These are phyloP conservation scores for Entamoeba histolytica DNA, from an alignment of 208 protist species.

Conservation along the genomic window DNA sequence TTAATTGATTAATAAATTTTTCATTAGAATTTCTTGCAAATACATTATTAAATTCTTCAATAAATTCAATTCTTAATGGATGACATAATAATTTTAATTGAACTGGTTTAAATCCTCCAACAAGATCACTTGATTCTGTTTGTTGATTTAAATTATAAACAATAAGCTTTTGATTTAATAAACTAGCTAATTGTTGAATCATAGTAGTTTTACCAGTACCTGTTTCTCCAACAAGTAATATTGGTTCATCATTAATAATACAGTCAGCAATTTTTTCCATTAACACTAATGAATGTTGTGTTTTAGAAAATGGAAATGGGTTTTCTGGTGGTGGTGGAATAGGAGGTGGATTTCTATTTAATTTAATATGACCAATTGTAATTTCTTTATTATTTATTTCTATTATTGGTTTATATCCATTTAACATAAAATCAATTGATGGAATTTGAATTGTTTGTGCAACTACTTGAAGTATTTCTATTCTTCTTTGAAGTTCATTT, in stretches of 20 bases:
- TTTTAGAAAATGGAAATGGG: constrained; percentile 60
- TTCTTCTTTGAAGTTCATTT: background rate
- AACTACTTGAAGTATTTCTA: background rate
- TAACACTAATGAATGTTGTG: constrained; percentile 60
- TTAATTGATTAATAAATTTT: background rate
- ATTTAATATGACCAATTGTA: background rate
- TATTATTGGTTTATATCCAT: background rate
- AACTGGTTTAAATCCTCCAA: constrained; percentile 94
- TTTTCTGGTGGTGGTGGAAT: no score
- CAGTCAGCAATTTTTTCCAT: constrained; percentile 69
- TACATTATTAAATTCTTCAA: constrained; percentile 14
- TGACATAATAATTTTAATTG: constrained; percentile 49
- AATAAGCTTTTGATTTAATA: constrained; percentile 46
- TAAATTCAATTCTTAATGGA: constrained; percentile 58
- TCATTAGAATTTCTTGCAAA: background rate
- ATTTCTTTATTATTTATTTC: no score
- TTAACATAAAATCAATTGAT: background rate
- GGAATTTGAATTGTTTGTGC: background rate
- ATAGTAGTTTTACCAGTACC: constrained; percentile 72
- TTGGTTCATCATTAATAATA: constrained; percentile 66
- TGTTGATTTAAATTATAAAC: constrained; percentile 93
- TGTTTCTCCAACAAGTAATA: constrained; percentile 84
- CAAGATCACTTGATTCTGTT: constrained; percentile 84
- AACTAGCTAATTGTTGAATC: constrained; percentile 51
- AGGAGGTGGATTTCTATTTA: background rate